Evolutionary conservation across 1,139 yeast genomes (phyloP).

Genomic region (Taiozyma onychis): DNA sequence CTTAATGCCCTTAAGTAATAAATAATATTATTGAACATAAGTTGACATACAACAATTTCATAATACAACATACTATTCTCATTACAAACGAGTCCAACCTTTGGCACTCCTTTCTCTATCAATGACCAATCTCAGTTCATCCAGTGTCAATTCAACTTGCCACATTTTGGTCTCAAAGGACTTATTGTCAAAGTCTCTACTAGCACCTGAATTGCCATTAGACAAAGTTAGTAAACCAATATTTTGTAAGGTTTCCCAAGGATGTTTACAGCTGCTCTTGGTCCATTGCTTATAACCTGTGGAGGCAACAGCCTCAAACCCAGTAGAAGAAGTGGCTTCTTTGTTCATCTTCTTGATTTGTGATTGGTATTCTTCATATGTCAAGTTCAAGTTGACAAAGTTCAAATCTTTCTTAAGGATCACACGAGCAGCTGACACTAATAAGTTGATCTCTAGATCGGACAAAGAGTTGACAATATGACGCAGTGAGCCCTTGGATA

Average conservation of each 20-base stretch:
- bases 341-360: slow-evolving; percentile 45
- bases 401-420: slow-evolving; percentile 52
- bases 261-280: slow-evolving; percentile 40
- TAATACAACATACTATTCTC: neutral
- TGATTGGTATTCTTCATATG: slow-evolving; percentile 67
- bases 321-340: slow-evolving; percentile 32
- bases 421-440: slow-evolving; percentile 72
- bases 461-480: slow-evolving; percentile 43
- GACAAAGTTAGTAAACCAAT: slow-evolving; percentile 20
- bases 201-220: neutral
- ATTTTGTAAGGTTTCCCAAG: slow-evolving; percentile 49
- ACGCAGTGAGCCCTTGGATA: slow-evolving; percentile 20
- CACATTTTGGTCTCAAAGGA: slow-evolving; percentile 39
- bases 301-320: slow-evolving; percentile 28
- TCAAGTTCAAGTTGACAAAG: slow-evolving; percentile 65
- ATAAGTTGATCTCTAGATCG: slow-evolving; percentile 59
- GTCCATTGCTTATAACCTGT: slow-evolving; percentile 44
- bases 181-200: slow-evolving; percentile 30
- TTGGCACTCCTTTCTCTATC: slow-evolving; percentile 31
- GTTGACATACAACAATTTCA: neutral
- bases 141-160: slow-evolving; percentile 41
- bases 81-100: slow-evolving; percentile 24
- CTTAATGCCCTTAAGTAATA: slow-evolving; percentile 20
- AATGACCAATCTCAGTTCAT: slow-evolving; percentile 35
- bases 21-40: too few relatives aligned